Base-by-base conservation (phyloP, 768 basidiomycete genomes). In the Amanita pseudoporphyria region DNA sequence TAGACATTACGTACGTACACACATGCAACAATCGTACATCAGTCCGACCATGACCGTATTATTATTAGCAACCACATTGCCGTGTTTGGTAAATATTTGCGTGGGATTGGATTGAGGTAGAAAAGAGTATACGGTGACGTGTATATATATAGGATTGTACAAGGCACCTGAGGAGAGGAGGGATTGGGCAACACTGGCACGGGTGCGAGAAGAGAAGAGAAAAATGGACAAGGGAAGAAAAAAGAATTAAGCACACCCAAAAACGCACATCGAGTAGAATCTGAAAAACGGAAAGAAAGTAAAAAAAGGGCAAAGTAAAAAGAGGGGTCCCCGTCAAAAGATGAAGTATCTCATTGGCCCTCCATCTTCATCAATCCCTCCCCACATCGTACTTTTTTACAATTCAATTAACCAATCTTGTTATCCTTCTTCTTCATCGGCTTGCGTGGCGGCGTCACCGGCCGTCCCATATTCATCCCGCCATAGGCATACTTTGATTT, bases 361-460 rank as follows among this genome's bases (percentile, higher is more conserved):
- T 53, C 21, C 40, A 35, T 32, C 47, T 36, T 36, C 44, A 28
- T 43, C 30, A n/a, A 7, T 28, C 26, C 26, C 26, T 7, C 26
- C 26, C 26, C 21, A 35, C 24, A 45, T 22, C 32, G 32, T 46
- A 40, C 33, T 45, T 21, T 47, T 35, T 21, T 37, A 24, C 45
- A 40, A 24, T 40, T 32, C 42, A 54, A 53, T 61, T 58, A 64
- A 52, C 67, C 67, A 63, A 65, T 78, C 76, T 87, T 88, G 71
- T 72, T 80, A 59, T 87, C 89, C 76, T 92, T 92, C 49, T 50
- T 50, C 81, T 94, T 94, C 86, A 93, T 95, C 71, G 84, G 83
- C 77, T 95, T 96, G 68, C 94, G 88, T 54, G 94, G 94, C 54
- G 93, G 93, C 56, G 94, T 97, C 58, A 94, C 86, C 5, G 87